Evolutionary conservation across 2,329 filamentous ascomycete species (phyloP).

Genomic region (Boeremia exigua): DNA sequence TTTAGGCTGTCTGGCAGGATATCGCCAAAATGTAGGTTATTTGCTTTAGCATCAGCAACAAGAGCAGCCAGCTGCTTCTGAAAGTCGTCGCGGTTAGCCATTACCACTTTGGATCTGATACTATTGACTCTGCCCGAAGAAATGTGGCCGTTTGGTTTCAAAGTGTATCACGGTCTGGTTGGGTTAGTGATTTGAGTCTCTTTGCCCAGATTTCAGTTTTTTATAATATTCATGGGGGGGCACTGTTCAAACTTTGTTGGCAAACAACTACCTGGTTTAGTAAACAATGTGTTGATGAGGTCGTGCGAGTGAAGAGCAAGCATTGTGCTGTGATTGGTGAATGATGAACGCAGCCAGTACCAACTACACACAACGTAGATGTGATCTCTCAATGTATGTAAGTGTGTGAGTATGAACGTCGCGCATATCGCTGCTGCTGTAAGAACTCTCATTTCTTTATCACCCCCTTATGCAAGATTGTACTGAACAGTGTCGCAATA

Average conservation of each 20-base stretch:
- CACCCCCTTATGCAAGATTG: no score
- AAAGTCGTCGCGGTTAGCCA: slow-evolving; percentile 21
- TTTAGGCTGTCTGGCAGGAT: slow-evolving; percentile 21
- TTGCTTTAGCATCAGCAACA: slow-evolving; percentile 16
- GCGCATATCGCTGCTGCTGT: no score
- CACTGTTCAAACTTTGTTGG: background rate
- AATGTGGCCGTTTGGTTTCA: background rate
- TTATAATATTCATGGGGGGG: background rate
- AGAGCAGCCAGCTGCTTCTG: slow-evolving; percentile 22
- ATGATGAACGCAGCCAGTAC: background rate
- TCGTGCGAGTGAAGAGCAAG: background rate
- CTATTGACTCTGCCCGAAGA: no score
- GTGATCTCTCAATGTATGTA: no score
- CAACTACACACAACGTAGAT: background rate
- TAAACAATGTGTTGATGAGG: background rate
- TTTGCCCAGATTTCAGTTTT: background rate
- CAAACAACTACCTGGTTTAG: background rate
- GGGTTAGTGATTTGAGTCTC: background rate
- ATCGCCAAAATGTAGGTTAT: slow-evolving; percentile 24
- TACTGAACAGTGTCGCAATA: no score
- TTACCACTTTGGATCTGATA: background rate
- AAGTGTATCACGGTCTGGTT: background rate
- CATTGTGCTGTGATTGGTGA: background rate
- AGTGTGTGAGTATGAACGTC: no score
- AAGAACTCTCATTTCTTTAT: no score